phyloP scores from a whole-genome alignment of 768 basidiomycete species.

The Agaricus subrufescens region DNA sequence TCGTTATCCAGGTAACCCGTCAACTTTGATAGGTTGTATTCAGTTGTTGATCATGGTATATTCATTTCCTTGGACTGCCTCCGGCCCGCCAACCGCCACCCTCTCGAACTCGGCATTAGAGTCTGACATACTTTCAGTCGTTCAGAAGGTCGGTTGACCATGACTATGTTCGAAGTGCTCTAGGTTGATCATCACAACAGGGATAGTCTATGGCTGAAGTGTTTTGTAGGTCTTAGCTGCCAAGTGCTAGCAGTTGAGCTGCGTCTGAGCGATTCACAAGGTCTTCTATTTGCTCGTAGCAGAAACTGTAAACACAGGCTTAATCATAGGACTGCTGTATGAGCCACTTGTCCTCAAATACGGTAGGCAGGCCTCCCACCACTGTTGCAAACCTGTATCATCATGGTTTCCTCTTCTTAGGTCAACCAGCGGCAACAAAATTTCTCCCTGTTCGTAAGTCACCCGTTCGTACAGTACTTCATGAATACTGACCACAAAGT shows the following conservation, averaged over 20 bases:
- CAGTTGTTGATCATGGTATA: not conserved
- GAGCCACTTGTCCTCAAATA: slow-evolving; percentile 33
- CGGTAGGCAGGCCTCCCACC: slow-evolving; percentile 19
- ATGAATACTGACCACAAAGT: not conserved
- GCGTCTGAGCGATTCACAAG: slow-evolving; percentile 9
- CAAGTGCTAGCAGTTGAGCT: not conserved
- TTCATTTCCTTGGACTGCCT: not conserved
- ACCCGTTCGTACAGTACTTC: not conserved
- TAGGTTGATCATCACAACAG: slow-evolving; percentile 12
- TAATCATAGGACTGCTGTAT: slow-evolving; percentile 32
- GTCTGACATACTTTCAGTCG: slow-evolving; percentile 29
- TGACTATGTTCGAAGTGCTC: not conserved
- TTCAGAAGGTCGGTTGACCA: slow-evolving; percentile 23
- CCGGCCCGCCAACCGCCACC: not conserved
- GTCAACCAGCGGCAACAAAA: slow-evolving; percentile 16
- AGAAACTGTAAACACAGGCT: slow-evolving; percentile 31
- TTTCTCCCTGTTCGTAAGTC: slow-evolving; percentile 25
- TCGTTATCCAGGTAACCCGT: slow-evolving; percentile 21
- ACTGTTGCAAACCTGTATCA: not conserved
- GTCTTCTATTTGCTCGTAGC: slow-evolving; percentile 28
- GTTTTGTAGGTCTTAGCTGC: slow-evolving; percentile 20
- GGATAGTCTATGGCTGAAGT: slow-evolving; percentile 27
- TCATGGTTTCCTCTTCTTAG: slow-evolving; percentile 5
- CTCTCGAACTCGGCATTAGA: slow-evolving; percentile 12
- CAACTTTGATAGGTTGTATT: not conserved